Conservation (phyloP, 2,329 filamentous ascomycete species). For the Alternaria gaisen region DNA sequence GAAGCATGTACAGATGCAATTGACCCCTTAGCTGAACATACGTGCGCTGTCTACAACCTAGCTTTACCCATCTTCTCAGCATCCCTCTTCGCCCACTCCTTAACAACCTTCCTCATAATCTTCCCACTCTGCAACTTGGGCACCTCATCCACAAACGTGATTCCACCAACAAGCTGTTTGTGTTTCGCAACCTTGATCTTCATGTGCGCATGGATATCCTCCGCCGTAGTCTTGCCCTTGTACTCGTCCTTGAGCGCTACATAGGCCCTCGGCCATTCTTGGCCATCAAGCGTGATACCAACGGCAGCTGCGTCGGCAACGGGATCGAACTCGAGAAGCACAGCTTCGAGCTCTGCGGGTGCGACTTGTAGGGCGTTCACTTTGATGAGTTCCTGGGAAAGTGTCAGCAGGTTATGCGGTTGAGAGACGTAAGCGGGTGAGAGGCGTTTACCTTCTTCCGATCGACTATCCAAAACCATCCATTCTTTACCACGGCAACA, state of each 20-base stretch:
- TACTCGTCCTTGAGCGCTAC: conserved; percentile 60
- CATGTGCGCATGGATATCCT: conserved; percentile 50
- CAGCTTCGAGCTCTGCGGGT: conserved; percentile 57
- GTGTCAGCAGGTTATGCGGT: neutral
- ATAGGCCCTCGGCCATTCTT: conserved; percentile 65
- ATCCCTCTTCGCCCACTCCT: conserved; percentile 66
- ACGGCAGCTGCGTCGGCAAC: conserved; percentile 65
- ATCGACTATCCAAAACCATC: conserved; percentile 51
- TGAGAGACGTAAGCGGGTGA: neutral
- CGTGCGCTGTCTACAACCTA: conserved; percentile 25
- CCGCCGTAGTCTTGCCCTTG: conserved; percentile 44
- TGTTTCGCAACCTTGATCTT: conserved; percentile 61
- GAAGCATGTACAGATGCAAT: neutral
- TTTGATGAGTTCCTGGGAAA: conserved; percentile 51
- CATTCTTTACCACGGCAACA: conserved; percentile 45
- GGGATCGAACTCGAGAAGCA: conserved; percentile 61
- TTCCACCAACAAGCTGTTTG: conserved; percentile 62
- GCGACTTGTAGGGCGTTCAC: conserved; percentile 53
- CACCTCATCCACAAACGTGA: conserved; percentile 65
- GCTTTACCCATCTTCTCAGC: conserved; percentile 48
- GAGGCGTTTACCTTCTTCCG: conserved; percentile 42
- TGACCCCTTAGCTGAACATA: too few relatives aligned
- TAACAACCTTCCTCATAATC: conserved; percentile 65
- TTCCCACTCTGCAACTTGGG: conserved; percentile 67
- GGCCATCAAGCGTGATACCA: conserved; percentile 60